Percentiles rank a stretch among this genome's conserved stretches.
phyloP scores from a whole-genome alignment of 805 yeast genomes.

The Zygoascus tannicola region DNA sequence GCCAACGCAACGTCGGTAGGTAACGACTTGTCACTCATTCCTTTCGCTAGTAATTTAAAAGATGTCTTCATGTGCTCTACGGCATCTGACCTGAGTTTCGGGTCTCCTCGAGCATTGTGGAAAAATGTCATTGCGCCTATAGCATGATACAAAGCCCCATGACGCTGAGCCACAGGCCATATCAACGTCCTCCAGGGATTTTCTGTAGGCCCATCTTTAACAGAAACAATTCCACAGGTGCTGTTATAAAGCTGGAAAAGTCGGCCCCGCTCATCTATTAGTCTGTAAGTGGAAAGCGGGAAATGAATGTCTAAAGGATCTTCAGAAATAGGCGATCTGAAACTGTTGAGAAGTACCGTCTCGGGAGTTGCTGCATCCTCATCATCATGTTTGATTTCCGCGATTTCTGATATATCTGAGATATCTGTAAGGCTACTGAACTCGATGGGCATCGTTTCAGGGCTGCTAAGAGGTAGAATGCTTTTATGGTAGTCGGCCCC shows the following conservation, averaged over 20 bases:
- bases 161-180: slow-evolving; percentile 46
- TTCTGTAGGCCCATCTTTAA: slow-evolving; percentile 55
- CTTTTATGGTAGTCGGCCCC: background rate
- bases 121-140: slow-evolving; percentile 59
- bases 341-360: background rate
- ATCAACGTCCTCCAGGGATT: slow-evolving; percentile 59
- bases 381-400: background rate
- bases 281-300: slow-evolving; percentile 2
- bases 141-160: slow-evolving; percentile 52
- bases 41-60: slow-evolving; percentile 49
- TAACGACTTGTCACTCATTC: slow-evolving; percentile 36
- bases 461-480: background rate
- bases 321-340: background rate
- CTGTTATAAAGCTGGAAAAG: slow-evolving; percentile 34
- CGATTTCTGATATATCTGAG: too few species aligned
- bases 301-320: background rate
- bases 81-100: slow-evolving; percentile 40
- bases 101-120: slow-evolving; percentile 43
- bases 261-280: slow-evolving; percentile 11
- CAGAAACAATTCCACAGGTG: slow-evolving; percentile 49
- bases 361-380: background rate
- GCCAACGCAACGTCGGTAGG: slow-evolving; percentile 61
- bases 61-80: slow-evolving; percentile 51
- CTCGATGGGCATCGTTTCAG: too few species aligned
- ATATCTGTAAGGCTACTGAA: too few species aligned